Conservation (phyloP, 371 early-diverging fungal species). For the Basidiobolus heterosporus region DNA sequence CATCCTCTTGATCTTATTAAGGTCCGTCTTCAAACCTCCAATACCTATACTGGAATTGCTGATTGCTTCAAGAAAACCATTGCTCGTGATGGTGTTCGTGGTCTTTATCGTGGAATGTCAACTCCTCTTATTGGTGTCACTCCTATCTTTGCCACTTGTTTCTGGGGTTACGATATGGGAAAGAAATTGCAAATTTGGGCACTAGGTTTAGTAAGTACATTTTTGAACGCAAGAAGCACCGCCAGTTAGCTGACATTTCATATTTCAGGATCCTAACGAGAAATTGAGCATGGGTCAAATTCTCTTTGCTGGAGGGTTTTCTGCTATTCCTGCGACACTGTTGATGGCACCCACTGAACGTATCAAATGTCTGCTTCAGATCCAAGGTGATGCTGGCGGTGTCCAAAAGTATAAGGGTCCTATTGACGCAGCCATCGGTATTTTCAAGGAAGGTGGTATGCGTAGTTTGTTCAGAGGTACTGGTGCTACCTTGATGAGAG, state of each 20-base stretch:
- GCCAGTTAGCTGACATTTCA: neutral
- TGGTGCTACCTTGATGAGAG: slow-evolving; percentile 81
- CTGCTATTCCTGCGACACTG: slow-evolving; percentile 85
- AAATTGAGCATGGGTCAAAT: slow-evolving; percentile 56
- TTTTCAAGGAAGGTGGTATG: slow-evolving; percentile 66
- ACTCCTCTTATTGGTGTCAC: slow-evolving; percentile 83
- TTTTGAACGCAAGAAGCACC: neutral
- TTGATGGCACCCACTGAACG: slow-evolving; percentile 89
- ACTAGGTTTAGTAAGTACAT: neutral
- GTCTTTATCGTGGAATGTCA: slow-evolving; percentile 87
- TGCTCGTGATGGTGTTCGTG: slow-evolving; percentile 72
- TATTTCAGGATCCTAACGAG: neutral
- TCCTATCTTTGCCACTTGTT: slow-evolving; percentile 87
- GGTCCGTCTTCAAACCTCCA: slow-evolving; percentile 82
- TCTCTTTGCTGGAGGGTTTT: slow-evolving; percentile 87
- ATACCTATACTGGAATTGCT: slow-evolving; percentile 68
- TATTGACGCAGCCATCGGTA: slow-evolving; percentile 49
- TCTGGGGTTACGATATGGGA: slow-evolving; percentile 69
- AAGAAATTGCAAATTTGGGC: slow-evolving; percentile 7
- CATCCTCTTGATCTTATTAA: slow-evolving; percentile 79
- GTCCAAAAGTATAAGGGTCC: slow-evolving; percentile 63
- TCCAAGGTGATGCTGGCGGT: slow-evolving; percentile 25
- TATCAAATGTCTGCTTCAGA: slow-evolving; percentile 87
- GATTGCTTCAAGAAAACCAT: slow-evolving; percentile 83
- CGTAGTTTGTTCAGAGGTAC: slow-evolving; percentile 81